Conservation (phyloP, 495 filamentous ascomycete genomes). For the Patellaria atrata region DNA sequence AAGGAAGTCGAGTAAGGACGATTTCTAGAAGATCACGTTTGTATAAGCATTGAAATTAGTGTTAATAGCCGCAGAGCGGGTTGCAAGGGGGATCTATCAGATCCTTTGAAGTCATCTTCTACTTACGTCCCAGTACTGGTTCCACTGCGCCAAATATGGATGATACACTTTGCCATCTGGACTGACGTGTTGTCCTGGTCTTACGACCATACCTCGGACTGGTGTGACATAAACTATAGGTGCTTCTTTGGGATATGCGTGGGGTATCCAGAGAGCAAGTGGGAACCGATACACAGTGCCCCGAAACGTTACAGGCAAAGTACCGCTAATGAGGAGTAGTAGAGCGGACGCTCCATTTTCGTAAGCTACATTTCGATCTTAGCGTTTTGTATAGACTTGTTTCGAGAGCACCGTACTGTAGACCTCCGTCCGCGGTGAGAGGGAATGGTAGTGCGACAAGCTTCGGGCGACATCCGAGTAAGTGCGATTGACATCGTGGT, state of each 20-base stretch:
- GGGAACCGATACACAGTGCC: constrained; percentile 85
- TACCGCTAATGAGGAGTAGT: constrained; percentile 74
- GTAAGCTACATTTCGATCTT: constrained; percentile 44
- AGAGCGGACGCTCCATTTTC: constrained; percentile 79
- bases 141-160: constrained; percentile 85
- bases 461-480: constrained; percentile 81
- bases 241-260: constrained; percentile 71
- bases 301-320: constrained; percentile 75
- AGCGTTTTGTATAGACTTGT: constrained; percentile 10
- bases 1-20: constrained; percentile 64
- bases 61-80: not conserved
- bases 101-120: not conserved
- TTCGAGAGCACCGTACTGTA: constrained; percentile 51
- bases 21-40: constrained; percentile 41
- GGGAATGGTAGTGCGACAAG: constrained; percentile 65
- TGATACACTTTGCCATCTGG: constrained; percentile 91
- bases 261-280: constrained; percentile 88
- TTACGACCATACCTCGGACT: constrained; percentile 73
- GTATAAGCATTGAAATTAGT: not conserved
- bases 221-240: constrained; percentile 83
- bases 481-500: constrained; percentile 77
- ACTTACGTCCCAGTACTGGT: constrained; percentile 80
- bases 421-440: constrained; percentile 86
- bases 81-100: not conserved
- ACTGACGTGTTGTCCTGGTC: constrained; percentile 87